Conservation (phyloP, 1,284 basidiomycete genomes). For the Spongiforma sp. region DNA sequence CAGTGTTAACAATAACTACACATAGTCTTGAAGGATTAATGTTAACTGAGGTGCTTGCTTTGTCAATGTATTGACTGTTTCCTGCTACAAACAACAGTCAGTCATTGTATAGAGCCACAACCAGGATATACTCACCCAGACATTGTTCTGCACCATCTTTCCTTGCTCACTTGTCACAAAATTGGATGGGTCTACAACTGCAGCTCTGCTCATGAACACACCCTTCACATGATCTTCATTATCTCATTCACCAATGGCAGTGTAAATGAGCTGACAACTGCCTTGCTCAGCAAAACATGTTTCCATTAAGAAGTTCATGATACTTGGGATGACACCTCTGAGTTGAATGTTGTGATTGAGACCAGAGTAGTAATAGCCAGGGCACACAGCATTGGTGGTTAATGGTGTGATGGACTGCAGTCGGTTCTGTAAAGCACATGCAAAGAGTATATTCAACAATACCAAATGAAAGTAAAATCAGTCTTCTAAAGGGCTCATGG, state of each 20-base stretch:
- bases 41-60: conserved; percentile 14
- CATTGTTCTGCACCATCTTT: conserved; percentile 40
- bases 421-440: conserved; percentile 26
- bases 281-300: conserved; percentile 39
- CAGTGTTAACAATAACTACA: too few relatives aligned
- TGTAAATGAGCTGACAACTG: conserved; percentile 40
- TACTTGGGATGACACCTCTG: conserved; percentile 13
- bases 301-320: conserved; percentile 14
- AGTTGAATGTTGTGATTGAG: conserved; percentile 38
- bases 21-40: conserved; percentile 16
- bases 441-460: conserved; percentile 37
- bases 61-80: conserved; percentile 38
- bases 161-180: conserved; percentile 50
- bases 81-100: conserved; percentile 24
- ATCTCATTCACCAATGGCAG: conserved; percentile 30
- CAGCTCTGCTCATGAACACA: conserved; percentile 36
- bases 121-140: conserved; percentile 49
- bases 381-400: conserved; percentile 47
- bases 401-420: conserved; percentile 26
- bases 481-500: neutral
- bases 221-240: conserved; percentile 43
- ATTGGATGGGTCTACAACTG: conserved; percentile 48
- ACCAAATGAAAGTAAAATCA: neutral
- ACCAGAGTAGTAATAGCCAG: conserved; percentile 53
- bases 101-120: neutral